Evolutionary conservation across 768 basidiomycete genomes (phyloP), one percentile per base, ranked within the genome.

Genomic region (Termitomyces sp.): DNA sequence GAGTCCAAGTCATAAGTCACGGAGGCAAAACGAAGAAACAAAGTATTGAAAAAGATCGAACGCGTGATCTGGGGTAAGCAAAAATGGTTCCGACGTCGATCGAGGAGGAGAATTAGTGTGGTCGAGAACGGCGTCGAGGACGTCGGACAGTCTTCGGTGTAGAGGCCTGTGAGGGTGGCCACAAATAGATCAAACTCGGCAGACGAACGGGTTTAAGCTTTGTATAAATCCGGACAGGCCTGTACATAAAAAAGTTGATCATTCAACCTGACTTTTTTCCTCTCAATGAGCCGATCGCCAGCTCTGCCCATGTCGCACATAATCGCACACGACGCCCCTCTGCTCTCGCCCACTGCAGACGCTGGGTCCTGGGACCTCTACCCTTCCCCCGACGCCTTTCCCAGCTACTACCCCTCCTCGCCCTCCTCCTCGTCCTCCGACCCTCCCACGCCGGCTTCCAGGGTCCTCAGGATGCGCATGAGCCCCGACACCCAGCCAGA

Each of bases 231-330:
- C 70, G 72, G 65, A 59, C 59, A 62, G 52, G 50, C 39, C 48
- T 55, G 44, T 58, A 56, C 59, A 63, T 62, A 63, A 64, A 66
- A 64, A 63, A 63, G 64, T 65, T 64, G 62, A 67, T 67, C 58
- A 57, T 61, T 60, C 58, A 28, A 50, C 59, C 57, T 51, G 59
- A 62, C 55, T 59, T 57, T 61, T 57, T 61, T 58, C 59, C 52
- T 52, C 46, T 43, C 52, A 61, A 67, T 69, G 66, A 60, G 64
- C 56, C 63, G 61, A 48, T 72, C 71, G 42, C 70, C 72, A 45
- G 61, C 73, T 59, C 68, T 77, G 49, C 66, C 77, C 64, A 81
- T 84, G 78, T 81, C 83, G 62, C 78, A 82, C 61, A 75, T 86
- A 65, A 80, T 83, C 66, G 73, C 80, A 51, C 65, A 68, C 61